Conservation (phyloP, 345 rosid species). For the Eucalyptus leucophloia region DNA sequence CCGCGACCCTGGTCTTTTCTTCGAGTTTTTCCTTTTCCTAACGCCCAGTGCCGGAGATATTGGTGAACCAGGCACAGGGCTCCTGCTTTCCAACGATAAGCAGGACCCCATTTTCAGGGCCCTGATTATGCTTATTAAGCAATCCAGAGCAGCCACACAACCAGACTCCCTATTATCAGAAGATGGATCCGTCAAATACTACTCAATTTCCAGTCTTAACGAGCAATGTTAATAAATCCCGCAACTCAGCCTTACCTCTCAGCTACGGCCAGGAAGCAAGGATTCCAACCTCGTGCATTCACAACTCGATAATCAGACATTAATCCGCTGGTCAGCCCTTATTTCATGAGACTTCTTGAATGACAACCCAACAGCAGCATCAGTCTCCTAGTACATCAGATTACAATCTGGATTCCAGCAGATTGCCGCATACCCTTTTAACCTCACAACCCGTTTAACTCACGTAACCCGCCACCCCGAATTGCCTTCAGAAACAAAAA, state of each 20-base stretch:
- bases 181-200: conserved; percentile 41
- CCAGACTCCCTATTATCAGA: conserved; percentile 41
- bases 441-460: background rate
- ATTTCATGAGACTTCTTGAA: background rate
- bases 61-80: conserved; percentile 84
- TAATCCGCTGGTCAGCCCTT: background rate
- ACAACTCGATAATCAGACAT: background rate
- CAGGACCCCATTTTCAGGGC: conserved; percentile 99
- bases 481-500: background rate
- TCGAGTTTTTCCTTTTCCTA: conserved; percentile 64
- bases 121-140: conserved; percentile 88
- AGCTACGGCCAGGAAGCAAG: background rate
- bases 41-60: conserved; percentile 47
- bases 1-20: conserved; percentile 23
- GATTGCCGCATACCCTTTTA: background rate
- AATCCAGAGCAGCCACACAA: conserved; percentile 88
- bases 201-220: background rate
- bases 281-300: background rate
- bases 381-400: background rate
- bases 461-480: background rate
- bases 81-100: conserved; percentile 84
- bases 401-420: background rate
- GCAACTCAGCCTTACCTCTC: background rate
- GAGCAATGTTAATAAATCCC: background rate
- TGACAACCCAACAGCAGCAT: background rate